Evolutionary conservation across 2,329 filamentous ascomycete species (phyloP).

Genomic region (Alternaria postmessia): DNA sequence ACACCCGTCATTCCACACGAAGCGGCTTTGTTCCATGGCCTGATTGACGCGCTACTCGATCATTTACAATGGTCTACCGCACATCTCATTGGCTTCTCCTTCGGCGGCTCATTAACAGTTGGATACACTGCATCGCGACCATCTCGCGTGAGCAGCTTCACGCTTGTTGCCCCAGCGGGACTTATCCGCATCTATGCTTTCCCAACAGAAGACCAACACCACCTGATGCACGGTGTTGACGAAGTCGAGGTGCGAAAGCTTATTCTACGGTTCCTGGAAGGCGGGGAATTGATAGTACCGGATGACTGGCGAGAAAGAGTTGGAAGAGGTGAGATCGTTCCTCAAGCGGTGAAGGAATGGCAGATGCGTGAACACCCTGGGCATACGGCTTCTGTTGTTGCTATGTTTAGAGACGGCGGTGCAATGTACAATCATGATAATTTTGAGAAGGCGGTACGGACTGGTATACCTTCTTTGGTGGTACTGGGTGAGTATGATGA

Average conservation of each 20-base stretch:
- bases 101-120: constrained; percentile 55
- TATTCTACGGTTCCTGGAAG: constrained; percentile 55
- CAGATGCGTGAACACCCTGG: constrained; percentile 57
- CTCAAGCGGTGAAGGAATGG: constrained; percentile 60
- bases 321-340: constrained; percentile 55
- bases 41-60: constrained; percentile 53
- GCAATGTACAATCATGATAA: constrained; percentile 50
- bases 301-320: constrained; percentile 57
- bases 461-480: constrained; percentile 36
- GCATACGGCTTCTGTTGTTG: constrained; percentile 57
- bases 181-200: constrained; percentile 47
- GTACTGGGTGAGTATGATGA: constrained; percentile 52
- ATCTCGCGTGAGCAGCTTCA: constrained; percentile 45
- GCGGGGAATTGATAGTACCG: constrained; percentile 53
- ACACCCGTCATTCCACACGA: constrained; percentile 57
- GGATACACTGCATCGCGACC: constrained; percentile 50
- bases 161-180: constrained; percentile 60
- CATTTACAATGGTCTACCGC: constrained; percentile 54
- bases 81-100: constrained; percentile 61
- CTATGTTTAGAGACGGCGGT: constrained; percentile 57
- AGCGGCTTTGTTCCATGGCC: constrained; percentile 53
- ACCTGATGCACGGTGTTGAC: constrained; percentile 37
- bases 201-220: constrained; percentile 27
- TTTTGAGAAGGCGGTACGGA: constrained; percentile 40
- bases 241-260: constrained; percentile 48